Evolutionary conservation across 306 rosid genomes (phyloP).

Genomic region (Glycine soja): DNA sequence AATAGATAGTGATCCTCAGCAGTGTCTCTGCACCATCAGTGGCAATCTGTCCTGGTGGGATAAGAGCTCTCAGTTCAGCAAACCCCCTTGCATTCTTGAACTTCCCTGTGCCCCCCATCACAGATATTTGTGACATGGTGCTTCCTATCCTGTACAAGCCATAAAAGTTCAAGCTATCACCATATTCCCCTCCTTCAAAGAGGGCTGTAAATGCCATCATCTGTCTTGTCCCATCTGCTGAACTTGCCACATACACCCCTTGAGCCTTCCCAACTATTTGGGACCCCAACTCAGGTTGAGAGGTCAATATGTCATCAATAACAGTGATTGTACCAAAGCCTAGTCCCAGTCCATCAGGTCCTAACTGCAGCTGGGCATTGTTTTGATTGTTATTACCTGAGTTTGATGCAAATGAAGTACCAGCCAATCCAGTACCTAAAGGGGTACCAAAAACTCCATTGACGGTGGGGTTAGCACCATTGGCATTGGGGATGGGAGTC

Average conservation of each 20-base stretch:
- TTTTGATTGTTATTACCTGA: constrained; percentile 46
- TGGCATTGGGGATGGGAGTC: constrained; percentile 85
- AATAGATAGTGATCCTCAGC: constrained; percentile 69
- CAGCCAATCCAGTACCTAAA: constrained; percentile 80
- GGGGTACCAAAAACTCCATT: constrained; percentile 87
- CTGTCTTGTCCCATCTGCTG: constrained; percentile 77
- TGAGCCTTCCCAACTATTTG: constrained; percentile 74
- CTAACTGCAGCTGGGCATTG: constrained; percentile 54
- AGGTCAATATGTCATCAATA: constrained; percentile 75
- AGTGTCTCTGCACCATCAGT: constrained; percentile 91
- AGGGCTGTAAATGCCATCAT: constrained; percentile 90
- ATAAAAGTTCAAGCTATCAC: constrained; percentile 78
- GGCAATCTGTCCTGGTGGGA: constrained; percentile 81
- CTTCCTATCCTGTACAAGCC: constrained; percentile 84
- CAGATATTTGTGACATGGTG: constrained; percentile 70
- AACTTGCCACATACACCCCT: constrained; percentile 89
- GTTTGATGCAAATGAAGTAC: constrained; percentile 72
- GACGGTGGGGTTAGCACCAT: constrained; percentile 79
- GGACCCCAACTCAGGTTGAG: constrained; percentile 79
- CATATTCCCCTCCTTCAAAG: constrained; percentile 95
- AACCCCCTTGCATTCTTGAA: constrained; percentile 76
- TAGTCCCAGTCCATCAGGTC: constrained; percentile 76
- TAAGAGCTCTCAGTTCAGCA: constrained; percentile 74
- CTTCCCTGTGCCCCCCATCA: constrained; percentile 89
- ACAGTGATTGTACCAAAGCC: constrained; percentile 91